These are phyloP conservation scores for Toxoplasma gondii DNA, from an alignment of 169 alveolate genomes.

Conservation along the genomic window DNA sequence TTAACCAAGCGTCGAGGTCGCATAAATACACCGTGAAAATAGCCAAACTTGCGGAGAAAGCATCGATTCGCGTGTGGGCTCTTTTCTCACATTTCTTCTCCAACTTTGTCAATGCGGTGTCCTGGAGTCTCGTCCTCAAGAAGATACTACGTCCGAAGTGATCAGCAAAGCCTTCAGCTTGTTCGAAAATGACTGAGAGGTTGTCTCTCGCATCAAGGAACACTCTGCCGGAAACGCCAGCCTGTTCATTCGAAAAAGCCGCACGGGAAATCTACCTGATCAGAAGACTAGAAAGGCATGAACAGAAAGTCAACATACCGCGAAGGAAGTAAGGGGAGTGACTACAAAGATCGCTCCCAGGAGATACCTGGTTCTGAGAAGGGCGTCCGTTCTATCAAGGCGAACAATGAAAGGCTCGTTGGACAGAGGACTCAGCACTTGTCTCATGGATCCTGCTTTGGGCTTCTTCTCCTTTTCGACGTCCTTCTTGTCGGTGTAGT, in stretches of 20 bases:
- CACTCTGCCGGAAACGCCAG: conserved; percentile 68
- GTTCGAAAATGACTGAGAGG: conserved; percentile 72
- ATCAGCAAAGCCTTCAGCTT: conserved; percentile 76
- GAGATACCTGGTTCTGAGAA: conserved; percentile 71
- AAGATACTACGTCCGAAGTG: conserved; percentile 74
- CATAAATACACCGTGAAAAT: too few relatives aligned
- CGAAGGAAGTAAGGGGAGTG: conserved; percentile 66
- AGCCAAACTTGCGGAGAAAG: background rate
- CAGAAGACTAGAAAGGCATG: background rate
- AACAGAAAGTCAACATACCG: conserved; percentile 27
- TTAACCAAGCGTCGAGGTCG: too few relatives aligned
- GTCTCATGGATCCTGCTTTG: conserved; percentile 2
- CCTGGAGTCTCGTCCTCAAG: conserved; percentile 71
- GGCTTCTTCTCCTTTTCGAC: conserved; percentile 32
- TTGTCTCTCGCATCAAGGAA: conserved; percentile 75
- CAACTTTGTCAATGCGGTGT: conserved; percentile 53
- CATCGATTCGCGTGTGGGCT: background rate
- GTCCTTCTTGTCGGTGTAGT: background rate
- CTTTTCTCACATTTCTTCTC: conserved; percentile 30
- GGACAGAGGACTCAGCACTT: conserved; percentile 70
- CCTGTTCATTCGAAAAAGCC: conserved; percentile 26
- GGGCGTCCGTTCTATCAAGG: conserved; percentile 74
- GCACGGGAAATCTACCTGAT: background rate
- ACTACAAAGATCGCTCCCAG: conserved; percentile 74
- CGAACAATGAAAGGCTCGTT: conserved; percentile 75